Base-by-base conservation (phyloP, 192 early-diverging fungal genomes). In the Coemansia sp. region DNA sequence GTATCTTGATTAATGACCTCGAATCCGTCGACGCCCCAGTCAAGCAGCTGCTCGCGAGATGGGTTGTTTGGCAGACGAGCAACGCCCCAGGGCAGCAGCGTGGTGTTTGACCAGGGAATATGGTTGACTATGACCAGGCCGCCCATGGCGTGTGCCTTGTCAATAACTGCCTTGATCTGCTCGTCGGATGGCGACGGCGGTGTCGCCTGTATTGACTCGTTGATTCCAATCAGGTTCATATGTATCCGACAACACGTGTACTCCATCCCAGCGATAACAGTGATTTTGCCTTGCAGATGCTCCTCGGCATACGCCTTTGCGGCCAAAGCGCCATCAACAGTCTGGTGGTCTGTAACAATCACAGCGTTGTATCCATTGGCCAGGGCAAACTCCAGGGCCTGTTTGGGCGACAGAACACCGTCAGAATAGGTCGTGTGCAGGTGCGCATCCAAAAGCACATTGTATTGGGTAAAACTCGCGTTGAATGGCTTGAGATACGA, bases 101-200 rank as follows among this genome's bases (percentile, higher is more conserved):
- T 91, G 4, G 82, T 76, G 72, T 90, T 91, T 59, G 87, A 89
- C 91, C 91, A 92, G 0, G 91, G 91, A 53, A 92, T 90, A 68
- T 92, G 91, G 76, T 92, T 92, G 8, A 91, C 88, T 59, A 91
- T 88, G 0, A 88, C 91, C 32, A 92, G 59, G 1, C 91, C 91
- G 41, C 91, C 91, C 28, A 91, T 55, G 36, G 75, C 78, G 74
- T 92, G 91, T 12, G 83, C 80, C 65, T 79, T 75, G 28, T 76
- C 70, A 45, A 92, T 92, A 1, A 86, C 86, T 8, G 64, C 64
- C 61, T 79, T 69, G 14, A 91, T 39, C 5, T 89, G 79, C 35
- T 86, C 73, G 54, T 91, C 86, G 8, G 80, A 77, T 5, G 89
- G 89, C 59, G 73, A 79, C 17, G 86, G 82, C 45, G 83, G 79